A percentile compares a stretch with the other conserved stretches of the same genome.
Evolutionary conservation across 164 flowering plant genomes (phyloP).

Genomic region (Malania oleifera): DNA sequence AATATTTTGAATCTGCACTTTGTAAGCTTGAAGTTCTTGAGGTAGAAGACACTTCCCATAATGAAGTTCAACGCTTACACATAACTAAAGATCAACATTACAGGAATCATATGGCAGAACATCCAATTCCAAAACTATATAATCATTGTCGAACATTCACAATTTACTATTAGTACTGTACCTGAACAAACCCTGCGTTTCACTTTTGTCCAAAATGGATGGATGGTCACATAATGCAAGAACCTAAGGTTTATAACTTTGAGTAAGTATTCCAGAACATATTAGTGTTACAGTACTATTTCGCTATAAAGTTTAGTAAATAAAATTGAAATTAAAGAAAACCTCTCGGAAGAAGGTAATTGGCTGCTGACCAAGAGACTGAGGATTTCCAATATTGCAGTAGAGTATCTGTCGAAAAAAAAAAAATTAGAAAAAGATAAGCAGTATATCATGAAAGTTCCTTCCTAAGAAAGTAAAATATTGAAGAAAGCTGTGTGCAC

Average conservation of each 20-base stretch:
- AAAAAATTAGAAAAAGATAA: background rate
- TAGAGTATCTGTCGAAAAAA: conserved; percentile 63
- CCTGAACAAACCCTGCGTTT: conserved; percentile 92
- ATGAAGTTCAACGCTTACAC: too few relatives aligned
- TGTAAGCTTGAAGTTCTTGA: too few relatives aligned
- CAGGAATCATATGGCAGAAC: background rate
- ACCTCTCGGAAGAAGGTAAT: conserved; percentile 96
- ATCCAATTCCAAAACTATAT: too few relatives aligned
- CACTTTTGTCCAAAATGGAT: conserved; percentile 65
- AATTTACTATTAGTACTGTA: conserved; percentile 14
- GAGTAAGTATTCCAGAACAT: background rate
- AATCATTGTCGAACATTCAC: too few relatives aligned
- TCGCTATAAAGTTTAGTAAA: too few relatives aligned
- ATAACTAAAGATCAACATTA: background rate
- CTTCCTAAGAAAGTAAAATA: background rate
- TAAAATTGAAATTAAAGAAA: background rate
- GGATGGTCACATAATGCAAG: conserved; percentile 95
- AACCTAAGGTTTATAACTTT: conserved; percentile 40
- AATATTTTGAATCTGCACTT: too few relatives aligned
- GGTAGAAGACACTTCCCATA: too few relatives aligned
- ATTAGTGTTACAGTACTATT: too few relatives aligned
- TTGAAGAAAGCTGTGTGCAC: too few relatives aligned
- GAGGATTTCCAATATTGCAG: conserved; percentile 99
- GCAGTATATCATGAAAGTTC: background rate
- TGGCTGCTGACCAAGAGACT: conserved; percentile 96